Evolutionary conservation across 163 green algal species (phyloP).

Genomic region (Picocystis sp.): DNA sequence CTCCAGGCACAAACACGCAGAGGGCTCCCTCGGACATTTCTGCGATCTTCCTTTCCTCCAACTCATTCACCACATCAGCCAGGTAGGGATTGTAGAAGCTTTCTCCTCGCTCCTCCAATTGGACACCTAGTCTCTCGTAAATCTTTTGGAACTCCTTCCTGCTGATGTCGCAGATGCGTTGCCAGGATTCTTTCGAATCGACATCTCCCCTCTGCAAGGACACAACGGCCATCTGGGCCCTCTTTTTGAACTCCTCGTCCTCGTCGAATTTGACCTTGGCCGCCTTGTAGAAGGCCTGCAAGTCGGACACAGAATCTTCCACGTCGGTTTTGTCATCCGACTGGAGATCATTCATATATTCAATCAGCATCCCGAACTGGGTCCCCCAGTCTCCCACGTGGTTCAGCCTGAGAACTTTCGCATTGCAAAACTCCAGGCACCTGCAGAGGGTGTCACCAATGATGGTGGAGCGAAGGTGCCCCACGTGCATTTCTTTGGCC

Average conservation of each 20-base stretch:
- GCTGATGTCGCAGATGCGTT: conserved; percentile 35
- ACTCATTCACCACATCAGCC: conserved; percentile 46
- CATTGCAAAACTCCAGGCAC: conserved; percentile 68
- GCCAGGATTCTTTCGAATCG: conserved; percentile 37
- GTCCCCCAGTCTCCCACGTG: conserved; percentile 98
- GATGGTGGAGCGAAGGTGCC: conserved; percentile 94
- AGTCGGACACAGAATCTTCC: conserved; percentile 53
- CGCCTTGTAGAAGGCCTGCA: conserved; percentile 63
- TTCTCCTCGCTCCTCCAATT: conserved; percentile 31
- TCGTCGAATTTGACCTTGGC: conserved; percentile 88
- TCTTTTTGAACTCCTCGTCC: conserved; percentile 87
- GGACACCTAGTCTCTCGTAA: conserved; percentile 65
- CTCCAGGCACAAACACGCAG: conserved; percentile 14
- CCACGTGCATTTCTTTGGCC: conserved; percentile 99
- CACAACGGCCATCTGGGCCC: conserved; percentile 68
- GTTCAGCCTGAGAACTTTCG: conserved; percentile 78
- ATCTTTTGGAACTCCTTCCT: conserved; percentile 68
- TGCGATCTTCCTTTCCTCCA: conserved; percentile 56
- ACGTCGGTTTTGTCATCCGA: conserved; percentile 24
- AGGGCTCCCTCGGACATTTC: conserved; percentile 70
- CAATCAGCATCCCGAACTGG: conserved; percentile 98
- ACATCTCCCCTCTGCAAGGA: conserved; percentile 35
- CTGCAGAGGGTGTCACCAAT: conserved; percentile 66
- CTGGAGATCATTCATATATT: conserved; percentile 71
- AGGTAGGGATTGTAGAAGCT: conserved; percentile 7